Percentiles rank a stretch among this genome's conserved stretches.
phyloP scores from a whole-genome alignment of 495 filamentous ascomycete species.

The Penicillium robsamsonii region DNA sequence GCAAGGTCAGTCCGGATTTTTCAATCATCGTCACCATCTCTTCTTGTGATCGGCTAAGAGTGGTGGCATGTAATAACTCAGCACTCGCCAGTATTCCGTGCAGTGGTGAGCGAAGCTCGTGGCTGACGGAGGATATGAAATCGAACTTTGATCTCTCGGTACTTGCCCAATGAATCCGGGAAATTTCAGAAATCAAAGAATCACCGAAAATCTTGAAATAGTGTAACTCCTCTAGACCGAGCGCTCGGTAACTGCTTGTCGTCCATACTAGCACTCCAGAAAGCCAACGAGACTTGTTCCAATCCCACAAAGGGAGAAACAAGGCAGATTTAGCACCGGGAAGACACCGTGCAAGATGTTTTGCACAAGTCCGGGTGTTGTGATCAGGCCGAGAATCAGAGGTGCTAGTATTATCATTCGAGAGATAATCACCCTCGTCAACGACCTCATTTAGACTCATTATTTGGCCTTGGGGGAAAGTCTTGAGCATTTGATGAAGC shows the following conservation, averaged over 20 bases:
- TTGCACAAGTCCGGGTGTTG: slow-evolving; percentile 6
- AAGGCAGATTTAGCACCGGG: slow-evolving; percentile 54
- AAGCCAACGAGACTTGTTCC: slow-evolving; percentile 60
- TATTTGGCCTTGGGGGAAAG: slow-evolving; percentile 33
- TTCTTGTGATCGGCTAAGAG: slow-evolving; percentile 49
- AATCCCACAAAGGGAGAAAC: slow-evolving; percentile 63
- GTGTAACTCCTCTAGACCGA: slow-evolving; percentile 47
- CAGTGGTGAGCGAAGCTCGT: slow-evolving; percentile 70
- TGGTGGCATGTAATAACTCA: slow-evolving; percentile 60
- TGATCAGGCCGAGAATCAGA: neutral
- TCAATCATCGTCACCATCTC: slow-evolving; percentile 64
- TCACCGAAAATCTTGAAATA: slow-evolving; percentile 60
- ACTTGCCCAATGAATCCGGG: slow-evolving; percentile 47
- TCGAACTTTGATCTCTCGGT: slow-evolving; percentile 62
- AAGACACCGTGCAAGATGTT: slow-evolving; percentile 26
- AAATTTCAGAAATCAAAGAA: slow-evolving; percentile 59
- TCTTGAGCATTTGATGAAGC: slow-evolving; percentile 25
- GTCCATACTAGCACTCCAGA: slow-evolving; percentile 60
- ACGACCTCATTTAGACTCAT: slow-evolving; percentile 17
- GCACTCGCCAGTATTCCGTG: slow-evolving; percentile 65
- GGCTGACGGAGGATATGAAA: slow-evolving; percentile 69
- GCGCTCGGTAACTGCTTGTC: slow-evolving; percentile 41
- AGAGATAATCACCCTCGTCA: slow-evolving; percentile 7
- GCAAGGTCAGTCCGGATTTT: slow-evolving; percentile 60
- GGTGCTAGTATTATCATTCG: neutral